Conservation (phyloP, 371 early-diverging fungal genomes). For the Circinella umbellata region DNA sequence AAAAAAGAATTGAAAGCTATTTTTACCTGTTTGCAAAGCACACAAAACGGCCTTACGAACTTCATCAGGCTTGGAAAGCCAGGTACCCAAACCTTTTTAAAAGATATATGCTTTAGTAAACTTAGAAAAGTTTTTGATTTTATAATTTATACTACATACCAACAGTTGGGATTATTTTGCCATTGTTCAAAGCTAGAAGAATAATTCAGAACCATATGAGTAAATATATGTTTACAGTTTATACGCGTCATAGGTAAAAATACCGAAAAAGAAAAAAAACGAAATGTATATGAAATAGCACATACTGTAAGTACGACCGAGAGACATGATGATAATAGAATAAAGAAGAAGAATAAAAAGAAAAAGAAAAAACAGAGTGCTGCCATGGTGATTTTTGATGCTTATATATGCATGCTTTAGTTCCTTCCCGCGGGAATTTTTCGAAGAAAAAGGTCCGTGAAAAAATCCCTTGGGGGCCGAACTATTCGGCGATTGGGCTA, state of each 20-base stretch:
- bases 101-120: background rate
- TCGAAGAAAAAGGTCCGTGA: conserved; percentile 7
- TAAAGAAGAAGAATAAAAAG: background rate
- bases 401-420: background rate
- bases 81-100: conserved; percentile 58
- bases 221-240: background rate
- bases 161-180: conserved; percentile 52
- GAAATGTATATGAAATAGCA: background rate
- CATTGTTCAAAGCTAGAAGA: conserved; percentile 54
- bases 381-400: background rate
- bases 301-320: conserved; percentile 25
- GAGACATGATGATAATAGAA: conserved; percentile 17
- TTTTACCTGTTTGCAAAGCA: conserved; percentile 58
- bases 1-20: too few species aligned
- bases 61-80: conserved; percentile 61
- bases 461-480: conserved; percentile 1
- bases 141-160: conserved; percentile 5
- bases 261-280: background rate
- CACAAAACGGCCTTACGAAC: conserved; percentile 63
- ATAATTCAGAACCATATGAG: background rate
- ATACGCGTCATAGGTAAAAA: background rate
- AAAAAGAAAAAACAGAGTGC: background rate
- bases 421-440: background rate
- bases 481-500: conserved; percentile 8
- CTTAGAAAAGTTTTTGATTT: background rate